Conservation (phyloP, 768 basidiomycete species). For the Agaricus blazei region DNA sequence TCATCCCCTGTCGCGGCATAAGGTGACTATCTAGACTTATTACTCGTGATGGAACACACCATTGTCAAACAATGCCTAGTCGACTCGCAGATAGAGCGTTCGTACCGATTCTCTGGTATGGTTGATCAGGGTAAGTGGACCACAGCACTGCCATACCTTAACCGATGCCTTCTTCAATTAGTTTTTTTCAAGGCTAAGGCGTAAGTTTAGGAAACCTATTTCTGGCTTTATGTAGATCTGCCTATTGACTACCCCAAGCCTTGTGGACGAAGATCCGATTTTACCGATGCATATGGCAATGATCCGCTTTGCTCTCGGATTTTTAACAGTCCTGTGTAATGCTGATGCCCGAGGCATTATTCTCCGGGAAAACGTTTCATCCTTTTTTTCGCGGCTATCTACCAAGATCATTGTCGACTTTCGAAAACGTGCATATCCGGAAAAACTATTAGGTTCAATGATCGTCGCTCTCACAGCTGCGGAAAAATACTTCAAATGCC, state of each 20-base stretch:
- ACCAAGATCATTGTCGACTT: neutral
- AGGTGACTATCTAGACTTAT: neutral
- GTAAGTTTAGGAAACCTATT: neutral
- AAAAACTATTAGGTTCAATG: slow-evolving; percentile 3
- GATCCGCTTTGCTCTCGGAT: slow-evolving; percentile 9
- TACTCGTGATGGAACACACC: neutral
- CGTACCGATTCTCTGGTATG: neutral
- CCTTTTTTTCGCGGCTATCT: neutral
- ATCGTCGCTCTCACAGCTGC: slow-evolving; percentile 1
- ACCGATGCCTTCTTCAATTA: neutral
- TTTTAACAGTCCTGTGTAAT: slow-evolving; percentile 7
- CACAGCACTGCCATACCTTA: neutral
- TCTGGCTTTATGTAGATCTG: neutral
- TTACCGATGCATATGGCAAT: neutral
- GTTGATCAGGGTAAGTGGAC: neutral
- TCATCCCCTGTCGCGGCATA: neutral
- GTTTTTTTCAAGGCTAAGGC: slow-evolving; percentile 3
- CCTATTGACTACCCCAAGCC: neutral
- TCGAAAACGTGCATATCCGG: neutral
- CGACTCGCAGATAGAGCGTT: slow-evolving; percentile 1
- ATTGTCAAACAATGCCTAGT: neutral
- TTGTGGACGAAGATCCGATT: neutral
- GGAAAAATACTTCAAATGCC: slow-evolving; percentile 4
- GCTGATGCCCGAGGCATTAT: slow-evolving; percentile 1
- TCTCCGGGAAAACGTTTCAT: slow-evolving; percentile 10